Conservation (phyloP, 129 eudicot genomes). For the Flaveria robusta region DNA sequence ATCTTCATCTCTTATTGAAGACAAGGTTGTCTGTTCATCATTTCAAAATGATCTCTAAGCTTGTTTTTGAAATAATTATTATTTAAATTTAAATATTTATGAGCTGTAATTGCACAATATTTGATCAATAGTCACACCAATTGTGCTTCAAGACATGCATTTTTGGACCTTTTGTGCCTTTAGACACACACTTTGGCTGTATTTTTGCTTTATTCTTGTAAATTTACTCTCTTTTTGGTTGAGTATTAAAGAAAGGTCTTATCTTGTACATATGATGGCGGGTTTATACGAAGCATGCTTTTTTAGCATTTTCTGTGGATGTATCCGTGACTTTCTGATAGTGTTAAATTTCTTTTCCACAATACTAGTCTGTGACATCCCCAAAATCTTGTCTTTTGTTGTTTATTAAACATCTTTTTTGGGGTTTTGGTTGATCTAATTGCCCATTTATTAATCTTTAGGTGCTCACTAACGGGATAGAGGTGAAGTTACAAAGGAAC, state of each 20-base stretch:
- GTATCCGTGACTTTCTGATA: neutral
- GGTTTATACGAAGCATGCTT: neutral
- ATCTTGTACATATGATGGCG: neutral
- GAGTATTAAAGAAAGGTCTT: neutral
- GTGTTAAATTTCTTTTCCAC: constrained; percentile 2
- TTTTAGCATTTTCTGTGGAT: neutral
- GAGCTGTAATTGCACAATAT: constrained; percentile 16
- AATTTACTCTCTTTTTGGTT: constrained; percentile 14
- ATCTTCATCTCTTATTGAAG: too few species aligned
- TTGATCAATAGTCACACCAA: neutral
- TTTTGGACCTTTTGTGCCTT: constrained; percentile 12
- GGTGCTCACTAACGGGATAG: constrained; percentile 93
- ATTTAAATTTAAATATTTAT: neutral
- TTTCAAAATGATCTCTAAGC: too few species aligned
- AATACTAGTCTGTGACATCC: neutral
- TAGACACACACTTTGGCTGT: neutral
- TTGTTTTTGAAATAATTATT: neutral
- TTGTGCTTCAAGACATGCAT: constrained; percentile 30
- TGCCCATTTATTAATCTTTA: constrained; percentile 19
- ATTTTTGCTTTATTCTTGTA: neutral
- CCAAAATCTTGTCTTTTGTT: constrained; percentile 9
- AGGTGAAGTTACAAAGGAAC: constrained; percentile 86
- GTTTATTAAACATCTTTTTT: neutral
- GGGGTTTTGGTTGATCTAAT: neutral
- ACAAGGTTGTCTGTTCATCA: too few species aligned